phyloP scores from a whole-genome alignment of 768 basidiomycete species.

The Panellus pusillus region DNA sequence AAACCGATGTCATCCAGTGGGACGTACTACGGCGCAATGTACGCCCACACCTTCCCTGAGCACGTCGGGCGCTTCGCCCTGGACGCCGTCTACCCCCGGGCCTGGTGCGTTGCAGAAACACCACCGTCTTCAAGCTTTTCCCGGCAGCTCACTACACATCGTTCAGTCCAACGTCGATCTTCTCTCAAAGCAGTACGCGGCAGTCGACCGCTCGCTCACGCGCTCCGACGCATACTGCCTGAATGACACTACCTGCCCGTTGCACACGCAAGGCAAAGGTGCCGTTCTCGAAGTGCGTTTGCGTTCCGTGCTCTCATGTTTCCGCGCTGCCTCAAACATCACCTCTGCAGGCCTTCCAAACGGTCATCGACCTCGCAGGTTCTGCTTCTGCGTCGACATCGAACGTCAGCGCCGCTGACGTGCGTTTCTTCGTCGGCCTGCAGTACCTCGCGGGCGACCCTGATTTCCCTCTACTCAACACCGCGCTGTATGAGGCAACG shows the following conservation, averaged over 20 bases:
- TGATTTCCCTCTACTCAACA: constrained; percentile 3
- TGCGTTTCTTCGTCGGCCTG: constrained; percentile 4
- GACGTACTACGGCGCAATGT: constrained; percentile 7
- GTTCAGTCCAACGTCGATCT: constrained; percentile 8
- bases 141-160: not conserved
- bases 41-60: constrained; percentile 10
- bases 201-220: constrained; percentile 6
- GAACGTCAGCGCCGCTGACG: constrained; percentile 2
- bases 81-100: constrained; percentile 12
- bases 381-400: not conserved
- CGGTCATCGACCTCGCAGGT: constrained; percentile 2
- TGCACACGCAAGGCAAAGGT: constrained; percentile 11
- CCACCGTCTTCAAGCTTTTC: too few relatives aligned
- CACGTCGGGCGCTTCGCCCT: constrained; percentile 7
- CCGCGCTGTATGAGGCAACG: constrained; percentile 3
- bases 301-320: not conserved
- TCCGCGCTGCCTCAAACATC: not conserved
- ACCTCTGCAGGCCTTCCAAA: constrained; percentile 1
- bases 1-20: constrained; percentile 5
- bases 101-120: not conserved
- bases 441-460: constrained; percentile 8
- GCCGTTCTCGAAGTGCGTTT: constrained; percentile 4
- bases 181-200: constrained; percentile 1
- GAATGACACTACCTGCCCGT: constrained; percentile 2
- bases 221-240: constrained; percentile 11